These are phyloP conservation scores for Boletus rex-veris DNA, from an alignment of 768 basidiomycete species.

Conservation along the genomic window DNA sequence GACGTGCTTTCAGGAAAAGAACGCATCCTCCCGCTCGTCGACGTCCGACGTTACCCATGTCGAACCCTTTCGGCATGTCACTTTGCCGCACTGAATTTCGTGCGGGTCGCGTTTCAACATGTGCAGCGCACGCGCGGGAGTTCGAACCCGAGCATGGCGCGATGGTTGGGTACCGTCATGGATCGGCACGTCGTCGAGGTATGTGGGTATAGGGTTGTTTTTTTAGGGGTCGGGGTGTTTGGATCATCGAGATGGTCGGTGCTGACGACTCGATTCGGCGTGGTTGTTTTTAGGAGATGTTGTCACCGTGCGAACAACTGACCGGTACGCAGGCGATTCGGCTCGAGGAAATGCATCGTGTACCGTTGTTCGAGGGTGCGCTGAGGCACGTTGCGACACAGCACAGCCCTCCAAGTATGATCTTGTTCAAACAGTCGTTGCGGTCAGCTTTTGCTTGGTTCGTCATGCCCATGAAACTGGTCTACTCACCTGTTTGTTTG, in stretches of 20 bases:
- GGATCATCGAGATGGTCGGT: background rate
- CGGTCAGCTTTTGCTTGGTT: constrained; percentile 13
- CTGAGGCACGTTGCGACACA: constrained; percentile 34
- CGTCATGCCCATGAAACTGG: background rate
- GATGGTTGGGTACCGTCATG: constrained; percentile 13
- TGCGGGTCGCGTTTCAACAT: constrained; percentile 41
- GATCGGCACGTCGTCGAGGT: constrained; percentile 20
- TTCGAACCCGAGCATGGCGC: background rate
- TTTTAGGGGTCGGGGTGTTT: too few relatives aligned
- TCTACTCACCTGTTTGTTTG: background rate
- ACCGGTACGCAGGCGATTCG: constrained; percentile 41
- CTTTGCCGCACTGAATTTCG: constrained; percentile 61
- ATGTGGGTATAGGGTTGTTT: background rate
- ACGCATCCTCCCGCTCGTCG: constrained; percentile 42
- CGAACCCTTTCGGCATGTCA: constrained; percentile 47
- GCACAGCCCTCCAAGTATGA: constrained; percentile 36
- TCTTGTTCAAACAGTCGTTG: constrained; percentile 31
- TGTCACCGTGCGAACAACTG: constrained; percentile 52
- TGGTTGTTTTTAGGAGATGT: constrained; percentile 40
- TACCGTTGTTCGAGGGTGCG: constrained; percentile 46
- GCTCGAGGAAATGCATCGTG: constrained; percentile 45
- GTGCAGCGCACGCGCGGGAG: constrained; percentile 4
- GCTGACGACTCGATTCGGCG: background rate
- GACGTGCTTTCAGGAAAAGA: constrained; percentile 34
- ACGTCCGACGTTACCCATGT: constrained; percentile 47